Evolutionary conservation across 176 grass and related monocot genomes (phyloP).

Genomic region (Elymus sibiricus): DNA sequence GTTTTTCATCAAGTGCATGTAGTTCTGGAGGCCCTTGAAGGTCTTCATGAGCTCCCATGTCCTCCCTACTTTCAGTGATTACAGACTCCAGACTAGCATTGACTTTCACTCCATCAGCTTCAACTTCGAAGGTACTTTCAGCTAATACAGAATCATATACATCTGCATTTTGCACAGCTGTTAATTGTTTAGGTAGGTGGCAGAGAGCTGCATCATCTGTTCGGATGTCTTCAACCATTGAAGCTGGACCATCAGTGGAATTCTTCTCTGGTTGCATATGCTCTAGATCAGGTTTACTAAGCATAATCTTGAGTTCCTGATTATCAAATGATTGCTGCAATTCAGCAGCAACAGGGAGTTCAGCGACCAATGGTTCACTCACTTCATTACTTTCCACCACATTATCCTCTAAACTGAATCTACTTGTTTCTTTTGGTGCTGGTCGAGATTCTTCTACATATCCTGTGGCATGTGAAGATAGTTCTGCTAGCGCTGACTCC

Average conservation of each 20-base stretch:
- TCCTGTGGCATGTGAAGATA: constrained; percentile 18
- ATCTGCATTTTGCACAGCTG: constrained; percentile 13
- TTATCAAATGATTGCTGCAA: constrained; percentile 28
- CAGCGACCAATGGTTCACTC: constrained; percentile 14
- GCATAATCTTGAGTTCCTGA: constrained; percentile 16
- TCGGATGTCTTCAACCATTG: constrained; percentile 2
- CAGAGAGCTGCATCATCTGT: constrained; percentile 14
- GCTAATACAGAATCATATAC: not conserved
- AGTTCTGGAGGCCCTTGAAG: constrained; percentile 11
- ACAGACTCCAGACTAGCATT: constrained; percentile 1
- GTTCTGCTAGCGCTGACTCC: constrained; percentile 7
- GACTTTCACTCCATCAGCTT: constrained; percentile 20
- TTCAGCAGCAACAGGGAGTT: constrained; percentile 26
- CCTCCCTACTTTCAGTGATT: constrained; percentile 14
- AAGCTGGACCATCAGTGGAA: not conserved
- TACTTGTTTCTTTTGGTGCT: constrained; percentile 27
- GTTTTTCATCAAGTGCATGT: not conserved
- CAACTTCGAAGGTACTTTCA: constrained; percentile 13
- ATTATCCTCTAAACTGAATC: constrained; percentile 33
- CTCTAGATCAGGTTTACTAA: constrained; percentile 16
- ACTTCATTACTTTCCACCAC: constrained; percentile 14
- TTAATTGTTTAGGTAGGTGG: constrained; percentile 18
- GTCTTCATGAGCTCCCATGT: constrained; percentile 16
- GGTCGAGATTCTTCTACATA: constrained; percentile 16
- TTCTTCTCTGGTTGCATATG: constrained; percentile 16